Conservation (phyloP, 352 stramenopile genomes). For the Pythium sp. region DNA sequence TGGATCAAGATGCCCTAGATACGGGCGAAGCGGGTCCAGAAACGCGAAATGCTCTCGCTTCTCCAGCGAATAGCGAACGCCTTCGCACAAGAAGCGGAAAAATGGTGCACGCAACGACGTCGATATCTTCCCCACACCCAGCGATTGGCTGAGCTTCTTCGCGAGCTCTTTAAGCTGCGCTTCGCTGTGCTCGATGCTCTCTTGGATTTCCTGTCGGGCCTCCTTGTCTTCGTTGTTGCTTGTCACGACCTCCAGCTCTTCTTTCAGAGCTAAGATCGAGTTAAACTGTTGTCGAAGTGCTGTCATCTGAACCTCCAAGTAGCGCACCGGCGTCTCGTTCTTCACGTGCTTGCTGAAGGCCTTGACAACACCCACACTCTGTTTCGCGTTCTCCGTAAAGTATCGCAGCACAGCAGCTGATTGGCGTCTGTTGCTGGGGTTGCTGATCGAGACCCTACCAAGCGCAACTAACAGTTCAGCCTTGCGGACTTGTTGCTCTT, state of each 20-base stretch:
- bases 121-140: slow-evolving; percentile 75
- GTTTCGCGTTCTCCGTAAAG: slow-evolving; percentile 49
- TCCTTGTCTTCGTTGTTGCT: slow-evolving; percentile 33
- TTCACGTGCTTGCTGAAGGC: slow-evolving; percentile 82
- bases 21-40: slow-evolving; percentile 62
- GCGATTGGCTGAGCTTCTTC: slow-evolving; percentile 78
- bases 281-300: slow-evolving; percentile 69
- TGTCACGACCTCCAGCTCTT: slow-evolving; percentile 35
- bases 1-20: slow-evolving; percentile 70
- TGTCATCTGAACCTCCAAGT: slow-evolving; percentile 88
- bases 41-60: slow-evolving; percentile 59
- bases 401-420: slow-evolving; percentile 68
- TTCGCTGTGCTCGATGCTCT: slow-evolving; percentile 47
- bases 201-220: slow-evolving; percentile 47
- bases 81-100: slow-evolving; percentile 81
- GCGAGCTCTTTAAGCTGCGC: slow-evolving; percentile 63
- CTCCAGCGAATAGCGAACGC: slow-evolving; percentile 70
- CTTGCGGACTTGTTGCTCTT: slow-evolving; percentile 40
- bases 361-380: slow-evolving; percentile 68
- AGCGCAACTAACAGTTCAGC: slow-evolving; percentile 71
- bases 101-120: slow-evolving; percentile 67
- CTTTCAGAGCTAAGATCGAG: slow-evolving; percentile 58
- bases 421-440: slow-evolving; percentile 81
- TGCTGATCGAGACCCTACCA: slow-evolving; percentile 68
- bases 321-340: slow-evolving; percentile 66